Evolutionary conservation across 176 grass and related monocot genomes (phyloP).

Genomic region (Triticum monococcum): DNA sequence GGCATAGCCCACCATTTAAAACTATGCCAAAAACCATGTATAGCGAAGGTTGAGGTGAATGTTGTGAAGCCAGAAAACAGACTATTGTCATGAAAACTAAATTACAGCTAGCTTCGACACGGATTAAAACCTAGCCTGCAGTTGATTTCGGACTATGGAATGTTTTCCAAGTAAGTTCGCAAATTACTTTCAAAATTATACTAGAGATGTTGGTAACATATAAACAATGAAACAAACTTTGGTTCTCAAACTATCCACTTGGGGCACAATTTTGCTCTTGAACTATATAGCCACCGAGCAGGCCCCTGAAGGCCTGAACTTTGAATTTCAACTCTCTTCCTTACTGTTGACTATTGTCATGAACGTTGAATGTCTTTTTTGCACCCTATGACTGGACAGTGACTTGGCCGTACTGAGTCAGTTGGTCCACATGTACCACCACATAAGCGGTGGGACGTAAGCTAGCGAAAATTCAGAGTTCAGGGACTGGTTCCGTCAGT

Average conservation of each 20-base stretch:
- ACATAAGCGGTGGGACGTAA: background rate
- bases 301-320: constrained; percentile 1
- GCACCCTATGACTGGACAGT: background rate
- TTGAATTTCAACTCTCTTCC: background rate
- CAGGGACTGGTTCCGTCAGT: background rate
- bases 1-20: too few relatives aligned
- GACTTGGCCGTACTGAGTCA: background rate
- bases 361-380: background rate
- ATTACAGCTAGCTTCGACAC: background rate
- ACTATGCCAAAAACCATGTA: background rate
- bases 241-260: background rate
- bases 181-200: background rate
- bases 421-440: background rate
- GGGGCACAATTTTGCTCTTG: background rate
- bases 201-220: background rate
- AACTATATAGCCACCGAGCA: background rate
- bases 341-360: background rate
- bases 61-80: constrained; percentile 5
- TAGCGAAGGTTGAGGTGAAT: background rate
- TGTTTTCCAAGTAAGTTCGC: constrained; percentile 8
- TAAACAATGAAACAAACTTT: background rate
- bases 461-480: background rate
- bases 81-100: background rate
- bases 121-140: background rate
- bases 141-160: background rate